Conservation (phyloP, 331 rosid species). For the Phaseolus coccineus region DNA sequence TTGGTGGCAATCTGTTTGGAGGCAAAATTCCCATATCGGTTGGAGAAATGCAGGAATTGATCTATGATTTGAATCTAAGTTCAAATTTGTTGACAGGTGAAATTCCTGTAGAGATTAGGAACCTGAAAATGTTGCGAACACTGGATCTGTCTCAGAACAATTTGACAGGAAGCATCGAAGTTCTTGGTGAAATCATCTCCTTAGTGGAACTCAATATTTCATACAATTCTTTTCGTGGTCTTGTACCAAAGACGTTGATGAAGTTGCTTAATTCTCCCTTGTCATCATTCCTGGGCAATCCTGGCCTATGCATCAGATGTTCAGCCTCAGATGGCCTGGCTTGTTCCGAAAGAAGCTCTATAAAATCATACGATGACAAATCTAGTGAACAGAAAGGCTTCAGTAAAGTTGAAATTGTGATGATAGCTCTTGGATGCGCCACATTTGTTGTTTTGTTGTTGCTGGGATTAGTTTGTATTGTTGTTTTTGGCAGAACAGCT, state of each 20-base stretch:
- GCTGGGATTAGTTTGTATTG: slow-evolving; percentile 50
- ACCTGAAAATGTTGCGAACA: slow-evolving; percentile 43
- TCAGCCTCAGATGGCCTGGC: slow-evolving; percentile 43
- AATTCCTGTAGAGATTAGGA: slow-evolving; percentile 66
- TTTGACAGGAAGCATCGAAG: slow-evolving; percentile 66
- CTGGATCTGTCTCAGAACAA: slow-evolving; percentile 76
- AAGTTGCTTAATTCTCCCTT: slow-evolving; percentile 51
- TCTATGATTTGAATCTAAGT: slow-evolving; percentile 75
- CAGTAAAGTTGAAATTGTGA: slow-evolving; percentile 46
- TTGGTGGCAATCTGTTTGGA: slow-evolving; percentile 80
- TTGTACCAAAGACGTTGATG: slow-evolving; percentile 60
- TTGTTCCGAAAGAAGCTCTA: slow-evolving; percentile 48
- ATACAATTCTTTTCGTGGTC: slow-evolving; percentile 66
- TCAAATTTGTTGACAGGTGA: slow-evolving; percentile 68
- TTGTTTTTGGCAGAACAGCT: slow-evolving; percentile 41
- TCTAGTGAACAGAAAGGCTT: slow-evolving; percentile 51
- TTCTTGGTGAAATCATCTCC: slow-evolving; percentile 55
- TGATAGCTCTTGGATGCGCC: slow-evolving; percentile 67
- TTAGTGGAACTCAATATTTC: slow-evolving; percentile 61
- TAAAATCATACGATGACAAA: slow-evolving; percentile 55
- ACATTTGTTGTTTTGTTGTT: slow-evolving; percentile 48
- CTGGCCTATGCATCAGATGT: slow-evolving; percentile 65
- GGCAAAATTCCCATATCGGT: slow-evolving; percentile 71
- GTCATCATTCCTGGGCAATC: slow-evolving; percentile 64
- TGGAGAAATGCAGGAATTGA: slow-evolving; percentile 65